Evolutionary conservation across 148 eudicot genomes (phyloP), one percentile per base, ranked within the genome.

Genomic region (Polygonum maritimum): DNA sequence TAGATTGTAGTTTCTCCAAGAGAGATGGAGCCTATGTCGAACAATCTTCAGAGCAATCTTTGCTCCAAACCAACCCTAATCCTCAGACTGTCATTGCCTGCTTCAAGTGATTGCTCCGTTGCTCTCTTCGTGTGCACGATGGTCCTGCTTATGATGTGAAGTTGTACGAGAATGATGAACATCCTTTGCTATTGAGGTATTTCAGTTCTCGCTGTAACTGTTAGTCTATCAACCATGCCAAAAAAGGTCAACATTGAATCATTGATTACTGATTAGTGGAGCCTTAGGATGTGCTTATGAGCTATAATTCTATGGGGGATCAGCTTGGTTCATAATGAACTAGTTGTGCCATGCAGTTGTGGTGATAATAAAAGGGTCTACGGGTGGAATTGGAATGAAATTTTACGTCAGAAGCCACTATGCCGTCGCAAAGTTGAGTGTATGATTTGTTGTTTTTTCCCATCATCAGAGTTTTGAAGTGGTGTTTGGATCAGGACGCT

Each of bases 131-230:
- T 83, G 99, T 90, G 69, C 99, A 95, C 69, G 88, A 91, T 69
- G 99, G 97, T 44, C n/a, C 99, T 54, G 92, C 96, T 77, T 95
- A 95, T 79, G 99, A 95, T 90, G 94, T 95, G 69, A 84, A 92
- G 75, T 95, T 95, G 74, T 89, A 88, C 8, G 90, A 84, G 7
- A 71, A 78, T 2, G 90, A 80, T 15, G 88, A 87, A n/a, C 91
- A 85, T 69, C 83, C 88, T 18, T 77, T 92, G 86, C 85, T 95
- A 76, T 74, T 95, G 69, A 95, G 98, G 98, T 95, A 76, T 73
- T 15, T 75, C 39, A 8, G 48, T 52, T 81, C 35, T 9, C 39
- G 5, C 47, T 52, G 54, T 16, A 3, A 6, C 7, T 14, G 16
- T 45, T 6, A 35, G 54, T n/a, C n/a, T n/a, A n/a, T n/a, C n/a